Evolutionary conservation across 257 asterid genomes (phyloP).

Genomic region (Primulina tabacum): DNA sequence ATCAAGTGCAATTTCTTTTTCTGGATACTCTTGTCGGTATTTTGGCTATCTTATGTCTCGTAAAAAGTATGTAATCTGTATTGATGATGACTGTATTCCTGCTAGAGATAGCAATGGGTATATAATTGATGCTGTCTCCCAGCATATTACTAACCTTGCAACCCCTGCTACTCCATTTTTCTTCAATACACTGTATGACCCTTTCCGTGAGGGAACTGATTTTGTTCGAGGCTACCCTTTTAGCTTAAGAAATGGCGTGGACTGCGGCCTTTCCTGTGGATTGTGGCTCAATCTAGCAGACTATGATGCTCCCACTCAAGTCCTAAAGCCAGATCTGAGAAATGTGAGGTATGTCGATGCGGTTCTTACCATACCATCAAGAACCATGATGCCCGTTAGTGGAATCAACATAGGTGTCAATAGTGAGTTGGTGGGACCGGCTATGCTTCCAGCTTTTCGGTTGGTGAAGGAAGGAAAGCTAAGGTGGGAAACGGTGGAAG

Average conservation of each 20-base stretch:
- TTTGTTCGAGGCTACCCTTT: constrained; percentile 96
- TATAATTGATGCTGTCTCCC: constrained; percentile 48
- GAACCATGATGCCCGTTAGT: constrained; percentile 74
- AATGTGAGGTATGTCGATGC: constrained; percentile 78
- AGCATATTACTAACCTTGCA: constrained; percentile 65
- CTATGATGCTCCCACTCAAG: constrained; percentile 90
- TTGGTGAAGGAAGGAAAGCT: constrained; percentile 72
- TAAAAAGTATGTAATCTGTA: constrained; percentile 62
- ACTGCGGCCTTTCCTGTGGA: constrained; percentile 85
- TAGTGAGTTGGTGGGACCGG: constrained; percentile 75
- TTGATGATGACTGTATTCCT: constrained; percentile 86
- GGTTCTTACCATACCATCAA: constrained; percentile 71
- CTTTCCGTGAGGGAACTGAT: constrained; percentile 71
- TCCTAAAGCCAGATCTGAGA: constrained; percentile 58
- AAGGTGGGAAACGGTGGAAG: constrained; percentile 94
- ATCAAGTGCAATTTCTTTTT: constrained; percentile 41
- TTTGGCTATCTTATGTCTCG: constrained; percentile 82
- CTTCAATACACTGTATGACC: constrained; percentile 87
- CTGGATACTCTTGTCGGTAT: constrained; percentile 87
- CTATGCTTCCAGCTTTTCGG: constrained; percentile 74
- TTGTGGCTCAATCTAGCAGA: constrained; percentile 92
- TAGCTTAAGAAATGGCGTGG: constrained; percentile 80
- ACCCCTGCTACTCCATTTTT: constrained; percentile 94
- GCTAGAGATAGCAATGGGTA: constrained; percentile 56
- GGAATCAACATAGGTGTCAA: constrained; percentile 78